Percentiles rank a stretch among this genome's conserved stretches.
These are phyloP conservation scores for Periconia digitata DNA, from an alignment of 2,329 filamentous ascomycete species.

Conservation along the genomic window DNA sequence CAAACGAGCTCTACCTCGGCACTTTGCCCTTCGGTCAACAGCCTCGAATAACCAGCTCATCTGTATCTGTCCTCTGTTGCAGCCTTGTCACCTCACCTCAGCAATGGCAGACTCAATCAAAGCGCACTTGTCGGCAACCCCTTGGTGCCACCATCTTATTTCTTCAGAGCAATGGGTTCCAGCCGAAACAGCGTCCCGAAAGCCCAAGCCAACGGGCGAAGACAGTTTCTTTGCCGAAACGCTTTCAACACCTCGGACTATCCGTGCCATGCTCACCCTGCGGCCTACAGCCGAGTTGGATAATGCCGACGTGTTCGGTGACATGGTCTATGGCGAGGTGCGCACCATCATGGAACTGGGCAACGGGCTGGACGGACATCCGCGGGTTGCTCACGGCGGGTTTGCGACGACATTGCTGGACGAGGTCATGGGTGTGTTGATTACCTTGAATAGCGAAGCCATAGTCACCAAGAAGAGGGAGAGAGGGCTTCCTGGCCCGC, in stretches of 20 bases:
- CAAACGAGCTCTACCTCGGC: background rate
- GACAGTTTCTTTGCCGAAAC: slow-evolving; percentile 58
- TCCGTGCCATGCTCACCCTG: slow-evolving; percentile 40
- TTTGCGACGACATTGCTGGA: slow-evolving; percentile 61
- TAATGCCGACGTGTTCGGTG: slow-evolving; percentile 14
- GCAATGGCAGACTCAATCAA: slow-evolving; percentile 25
- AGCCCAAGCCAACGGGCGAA: slow-evolving; percentile 41
- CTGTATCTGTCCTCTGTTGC: no score
- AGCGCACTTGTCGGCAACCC: slow-evolving; percentile 38
- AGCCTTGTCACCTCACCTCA: no score
- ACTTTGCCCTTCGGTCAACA: background rate
- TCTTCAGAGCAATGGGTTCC: slow-evolving; percentile 44
- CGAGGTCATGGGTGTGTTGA: slow-evolving; percentile 57
- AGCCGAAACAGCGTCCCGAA: slow-evolving; percentile 37
- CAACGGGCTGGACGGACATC: slow-evolving; percentile 56
- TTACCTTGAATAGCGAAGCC: slow-evolving; percentile 46
- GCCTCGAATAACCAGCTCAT: no score
- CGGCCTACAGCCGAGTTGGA: slow-evolving; percentile 17
- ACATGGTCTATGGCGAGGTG: slow-evolving; percentile 38
- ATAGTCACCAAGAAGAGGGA: slow-evolving; percentile 11
- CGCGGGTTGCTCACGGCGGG: slow-evolving; percentile 59
- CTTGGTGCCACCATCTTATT: slow-evolving; percentile 54
- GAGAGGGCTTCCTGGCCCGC: slow-evolving; percentile 2
- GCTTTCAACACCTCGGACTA: slow-evolving; percentile 53
- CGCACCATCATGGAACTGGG: slow-evolving; percentile 50